Base-by-base conservation (phyloP, 495 filamentous ascomycete species). In the Penicillium crystallinum region DNA sequence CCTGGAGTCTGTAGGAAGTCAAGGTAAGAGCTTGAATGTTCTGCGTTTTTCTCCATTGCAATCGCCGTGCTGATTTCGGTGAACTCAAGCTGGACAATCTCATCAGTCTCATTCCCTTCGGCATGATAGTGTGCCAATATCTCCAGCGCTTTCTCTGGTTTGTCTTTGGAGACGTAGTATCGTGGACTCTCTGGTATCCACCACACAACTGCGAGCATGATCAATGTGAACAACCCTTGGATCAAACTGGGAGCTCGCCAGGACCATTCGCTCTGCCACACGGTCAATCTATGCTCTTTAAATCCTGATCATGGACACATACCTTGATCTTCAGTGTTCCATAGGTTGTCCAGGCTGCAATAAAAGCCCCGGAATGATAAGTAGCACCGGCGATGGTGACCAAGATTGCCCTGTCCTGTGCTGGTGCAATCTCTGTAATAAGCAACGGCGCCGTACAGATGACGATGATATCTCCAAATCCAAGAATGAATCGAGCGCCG, bases 1-100 rank as follows among this genome's bases (percentile, higher is more conserved):
- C 86, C 85, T 64, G 77, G 79, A 49, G 85, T 87, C 40, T 67
- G 68, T 73, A 88, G 70, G 71, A 88, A 82, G 54, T 87, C 83
- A 8, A 48, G 3, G 31, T 58, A 44, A 57, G 68, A 79, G 35
- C 63, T 55, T 22, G 50, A 64, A 46, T 61, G 59, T 39, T 75
- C 67, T 22, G 61, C 57, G 29, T 63, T 56, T 57, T 71, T 65
- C 43, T 73, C 70, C 46, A 66, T 49, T 1, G 53, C 56, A 22
- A 75, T 62, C 7, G 71, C 59, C 21, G 63, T 56, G 25, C 59
- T 59, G 45, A 69, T 71, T 35, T 71, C 65, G n/a, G 64, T 54
- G 42, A 70, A 68, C 31, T 74, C 69, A 22, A 62, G 40, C 25
- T 61, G 64, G 4, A 68, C 62, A 7, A 63, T 49, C 40, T 63